Base-by-base conservation (phyloP, 176 grass and related monocot genomes). In the Typha latifolia region DNA sequence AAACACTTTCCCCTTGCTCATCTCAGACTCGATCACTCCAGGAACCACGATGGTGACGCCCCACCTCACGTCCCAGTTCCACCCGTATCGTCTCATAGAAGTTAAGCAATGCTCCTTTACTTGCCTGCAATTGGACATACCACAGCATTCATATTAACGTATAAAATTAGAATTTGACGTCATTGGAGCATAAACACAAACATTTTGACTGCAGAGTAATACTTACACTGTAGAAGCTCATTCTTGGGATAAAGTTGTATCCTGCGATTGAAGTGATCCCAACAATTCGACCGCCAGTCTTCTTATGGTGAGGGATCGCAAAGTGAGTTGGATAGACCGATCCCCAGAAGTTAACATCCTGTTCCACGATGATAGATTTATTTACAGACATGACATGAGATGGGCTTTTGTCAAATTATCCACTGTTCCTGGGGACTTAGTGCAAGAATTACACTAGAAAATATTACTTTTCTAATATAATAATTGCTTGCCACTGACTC, bases 281-380 rank as follows among this genome's bases (percentile, higher is more conserved):
- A 19, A 90, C 29, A 51, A 86, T 86, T 62, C 83, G 56, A 67
- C 87, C 83, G 16, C 68, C 62, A 47, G 75, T 86, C 29, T 47
- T 84, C 89, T 78, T 88, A n/a, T 88, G 67, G 62, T 93, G 82
- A 18, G 85, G 85, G 55, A 88, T 73, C 22, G 76, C 85, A 49
- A 62, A 79, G 12, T 73, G 72, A 20, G 79, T 88, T 4, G 89
- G 66, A 49, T 88, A 85, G 59, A 85, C 82, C 9, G 74, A 79
- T 13, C 85, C 82, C 85, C 89, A 93, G 15, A 93, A 88, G 72
- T 93, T 93, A 26, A 80, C 80, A 75, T 88, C 89, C 88, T 74
- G 62, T 52, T 26, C 24, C 24, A 26, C 24, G 24, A 26, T 26
- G 24, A 26, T 26, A 26, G 24, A 26, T 26, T 26, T 26, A 26